Conservation (phyloP, 768 basidiomycete species). For the Macrolepiota albuminosa region DNA sequence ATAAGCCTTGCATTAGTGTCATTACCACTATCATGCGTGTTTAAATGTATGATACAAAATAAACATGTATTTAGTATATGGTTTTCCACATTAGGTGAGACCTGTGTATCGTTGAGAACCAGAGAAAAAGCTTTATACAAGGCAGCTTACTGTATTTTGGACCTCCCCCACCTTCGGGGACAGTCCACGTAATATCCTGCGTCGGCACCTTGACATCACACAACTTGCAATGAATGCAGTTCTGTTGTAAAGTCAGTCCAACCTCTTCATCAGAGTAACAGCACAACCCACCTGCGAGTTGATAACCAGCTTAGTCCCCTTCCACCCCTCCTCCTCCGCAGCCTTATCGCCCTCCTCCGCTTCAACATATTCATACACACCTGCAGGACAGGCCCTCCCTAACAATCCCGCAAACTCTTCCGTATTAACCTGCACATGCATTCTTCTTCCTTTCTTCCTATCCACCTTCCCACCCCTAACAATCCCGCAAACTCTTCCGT, state of each 20-base stretch:
- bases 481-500: conserved; percentile 80
- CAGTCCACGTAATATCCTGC: conserved; percentile 95
- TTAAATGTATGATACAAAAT: background rate
- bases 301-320: conserved; percentile 87
- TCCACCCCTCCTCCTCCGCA: conserved; percentile 50
- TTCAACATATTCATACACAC: conserved; percentile 94
- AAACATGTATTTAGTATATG: background rate
- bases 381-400: conserved; percentile 89
- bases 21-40: background rate
- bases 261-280: background rate
- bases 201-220: conserved; percentile 97
- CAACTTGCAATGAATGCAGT: conserved; percentile 91
- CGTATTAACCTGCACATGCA: conserved; percentile 75
- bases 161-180: conserved; percentile 95
- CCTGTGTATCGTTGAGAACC: background rate
- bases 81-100: background rate
- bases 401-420: conserved; percentile 82
- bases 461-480: conserved; percentile 49
- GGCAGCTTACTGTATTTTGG: conserved; percentile 85
- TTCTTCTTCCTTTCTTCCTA: conserved; percentile 38
- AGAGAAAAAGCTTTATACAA: background rate
- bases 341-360: conserved; percentile 39
- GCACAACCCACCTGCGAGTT: conserved; percentile 78
- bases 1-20: background rate
- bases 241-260: conserved; percentile 37